phyloP scores from a whole-genome alignment of 2,329 filamentous ascomycete genomes.

The Sclerotinia nivalis region DNA sequence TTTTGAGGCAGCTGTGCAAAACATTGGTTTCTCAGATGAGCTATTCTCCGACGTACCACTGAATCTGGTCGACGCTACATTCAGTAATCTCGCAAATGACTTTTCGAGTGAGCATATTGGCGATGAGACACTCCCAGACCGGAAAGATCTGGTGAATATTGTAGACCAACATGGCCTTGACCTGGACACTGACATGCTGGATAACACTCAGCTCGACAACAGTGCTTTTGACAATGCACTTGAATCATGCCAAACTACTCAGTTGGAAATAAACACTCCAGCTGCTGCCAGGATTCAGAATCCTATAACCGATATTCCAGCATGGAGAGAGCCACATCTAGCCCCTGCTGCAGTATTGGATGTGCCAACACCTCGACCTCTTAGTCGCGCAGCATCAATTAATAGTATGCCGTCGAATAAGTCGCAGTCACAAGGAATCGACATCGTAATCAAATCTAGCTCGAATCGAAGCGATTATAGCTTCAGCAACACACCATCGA shows the following conservation, averaged over 20 bases:
- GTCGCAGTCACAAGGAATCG: neutral
- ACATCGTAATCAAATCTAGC: slow-evolving; percentile 1
- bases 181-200: slow-evolving; percentile 10
- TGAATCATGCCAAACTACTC: neutral
- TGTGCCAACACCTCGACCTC: neutral
- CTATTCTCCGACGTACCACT: neutral
- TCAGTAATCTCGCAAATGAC: neutral
- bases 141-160: slow-evolving; percentile 9
- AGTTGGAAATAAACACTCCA: neutral
- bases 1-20: neutral
- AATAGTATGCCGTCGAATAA: neutral
- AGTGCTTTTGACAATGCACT: neutral
- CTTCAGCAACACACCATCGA: neutral
- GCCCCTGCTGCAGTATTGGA: neutral
- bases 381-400: neutral
- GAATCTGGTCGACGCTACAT: neutral
- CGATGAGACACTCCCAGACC: neutral
- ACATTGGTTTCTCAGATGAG: slow-evolving; percentile 2
- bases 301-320: slow-evolving; percentile 9
- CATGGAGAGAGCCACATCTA: neutral
- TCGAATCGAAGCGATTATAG: neutral
- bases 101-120: neutral
- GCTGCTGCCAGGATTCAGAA: neutral
- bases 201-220: neutral
- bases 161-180: neutral